Evolutionary conservation across 495 filamentous ascomycete genomes (phyloP), one percentile per base, ranked within the genome.

Genomic region (Hypoxylon fuscum): DNA sequence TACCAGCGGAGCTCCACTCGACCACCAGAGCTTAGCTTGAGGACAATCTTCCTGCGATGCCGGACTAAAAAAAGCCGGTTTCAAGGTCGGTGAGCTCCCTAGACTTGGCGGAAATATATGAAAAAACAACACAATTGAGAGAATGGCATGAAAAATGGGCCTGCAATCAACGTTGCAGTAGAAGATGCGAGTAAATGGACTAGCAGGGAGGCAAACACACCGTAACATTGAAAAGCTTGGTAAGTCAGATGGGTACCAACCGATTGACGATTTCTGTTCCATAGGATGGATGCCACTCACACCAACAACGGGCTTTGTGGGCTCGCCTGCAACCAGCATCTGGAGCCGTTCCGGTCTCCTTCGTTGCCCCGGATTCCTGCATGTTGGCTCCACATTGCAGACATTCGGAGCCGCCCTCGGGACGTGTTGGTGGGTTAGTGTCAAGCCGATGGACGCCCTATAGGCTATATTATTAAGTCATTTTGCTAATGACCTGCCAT

Each of bases 331-430:
- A 32, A 42, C 15, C 50, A 60, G 51, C 55, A 15, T 42, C 25
- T 58, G 22, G 55, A 64, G 38, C 62, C 63, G 63, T 31, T 66
- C 63, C 63, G 63, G 47, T 61, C 34, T 27, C 9, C 32, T 23
- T 54, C 34, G 9, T 61, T 46, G 57, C 56, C 46, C 63, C 57
- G 63, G 57, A 54, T 48, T 53, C 7, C 47, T 61, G 58, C 58
- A 47, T 31, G 23, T 51, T 40, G 40, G 55, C 46, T 66, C 62
- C 62, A 66, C 51, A 60, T 17, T 47, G 50, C 15, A 35, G 43
- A 42, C 21, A 49, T 20, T 57, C 63, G 63, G 63, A 52, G 47
- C 63, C 52, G 63, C 37, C 46, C 48, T 66, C 57, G 57, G 62
- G 51, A 40, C 5, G n/a, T 41, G 21, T 41, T 31, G 40, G 47